Conservation (phyloP, 352 stramenopile genomes). For the Globisporangium ultimum region DNA sequence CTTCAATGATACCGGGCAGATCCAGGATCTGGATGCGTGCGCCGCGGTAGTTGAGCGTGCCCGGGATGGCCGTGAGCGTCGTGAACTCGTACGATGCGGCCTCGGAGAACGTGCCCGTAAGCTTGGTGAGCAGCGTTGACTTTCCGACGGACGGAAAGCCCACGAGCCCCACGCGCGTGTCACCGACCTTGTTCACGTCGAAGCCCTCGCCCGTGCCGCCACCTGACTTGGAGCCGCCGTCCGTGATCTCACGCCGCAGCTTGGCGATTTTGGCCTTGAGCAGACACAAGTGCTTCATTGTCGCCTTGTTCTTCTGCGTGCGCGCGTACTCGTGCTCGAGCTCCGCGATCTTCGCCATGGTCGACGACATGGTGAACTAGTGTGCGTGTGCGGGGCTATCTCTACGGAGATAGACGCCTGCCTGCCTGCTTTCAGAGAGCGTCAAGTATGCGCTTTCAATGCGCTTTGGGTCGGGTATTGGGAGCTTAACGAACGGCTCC, state of each 20-base stretch:
- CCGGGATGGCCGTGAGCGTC: slow-evolving; percentile 98
- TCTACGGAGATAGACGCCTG: too few relatives aligned
- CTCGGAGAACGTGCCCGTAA: slow-evolving; percentile 96
- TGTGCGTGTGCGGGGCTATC: neutral
- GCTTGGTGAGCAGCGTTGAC: slow-evolving; percentile 95
- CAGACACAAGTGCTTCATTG: slow-evolving; percentile 97
- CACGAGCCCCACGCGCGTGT: slow-evolving; percentile 97
- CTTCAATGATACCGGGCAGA: slow-evolving; percentile 97
- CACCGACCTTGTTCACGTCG: slow-evolving; percentile 92
- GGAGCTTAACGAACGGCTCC: too few relatives aligned
- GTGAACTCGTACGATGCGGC: slow-evolving; percentile 99
- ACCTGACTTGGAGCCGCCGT: slow-evolving; percentile 68
- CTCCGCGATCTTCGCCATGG: slow-evolving; percentile 77
- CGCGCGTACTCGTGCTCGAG: slow-evolving; percentile 92
- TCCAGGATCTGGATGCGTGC: slow-evolving; percentile 88
- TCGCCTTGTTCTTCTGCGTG: slow-evolving; percentile 99
- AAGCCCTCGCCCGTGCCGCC: slow-evolving; percentile 84
- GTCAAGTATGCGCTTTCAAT: too few relatives aligned
- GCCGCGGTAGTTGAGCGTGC: slow-evolving; percentile 95
- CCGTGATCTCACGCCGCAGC: slow-evolving; percentile 91
- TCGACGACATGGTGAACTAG: slow-evolving; percentile 43
- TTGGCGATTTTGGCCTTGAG: slow-evolving; percentile 98
- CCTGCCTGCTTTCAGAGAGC: too few relatives aligned
- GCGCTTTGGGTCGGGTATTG: too few relatives aligned
- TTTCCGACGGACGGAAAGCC: slow-evolving; percentile 99